phyloP scores from a whole-genome alignment of 1,139 yeast genomes.

The Tardiomyces digboiensis region DNA sequence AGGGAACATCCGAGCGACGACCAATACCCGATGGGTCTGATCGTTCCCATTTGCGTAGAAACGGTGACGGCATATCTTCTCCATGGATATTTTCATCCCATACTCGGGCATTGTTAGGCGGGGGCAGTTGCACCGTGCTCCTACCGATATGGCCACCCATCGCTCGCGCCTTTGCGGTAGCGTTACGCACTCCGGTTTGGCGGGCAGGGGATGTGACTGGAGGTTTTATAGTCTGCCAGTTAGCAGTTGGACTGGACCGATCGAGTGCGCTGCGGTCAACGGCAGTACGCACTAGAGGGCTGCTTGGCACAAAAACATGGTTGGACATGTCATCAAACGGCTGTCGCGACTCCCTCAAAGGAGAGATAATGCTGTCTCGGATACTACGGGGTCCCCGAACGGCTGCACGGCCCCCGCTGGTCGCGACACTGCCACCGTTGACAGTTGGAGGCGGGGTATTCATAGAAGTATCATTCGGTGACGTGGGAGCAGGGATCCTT shows the following conservation, averaged over 20 bases:
- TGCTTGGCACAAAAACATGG: background rate
- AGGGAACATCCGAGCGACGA: background rate
- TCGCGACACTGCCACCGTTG: slow-evolving; percentile 9
- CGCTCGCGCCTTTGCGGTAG: background rate
- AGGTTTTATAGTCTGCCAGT: background rate
- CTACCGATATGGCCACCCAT: background rate
- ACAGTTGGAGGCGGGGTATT: slow-evolving; percentile 1
- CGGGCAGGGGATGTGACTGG: background rate
- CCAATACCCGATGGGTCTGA: slow-evolving; percentile 13
- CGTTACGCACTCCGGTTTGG: background rate
- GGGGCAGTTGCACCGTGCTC: background rate
- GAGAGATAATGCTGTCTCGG: slow-evolving; percentile 14
- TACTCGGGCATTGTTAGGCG: background rate
- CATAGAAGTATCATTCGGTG: slow-evolving; percentile 2
- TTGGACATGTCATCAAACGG: background rate
- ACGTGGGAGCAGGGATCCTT: background rate
- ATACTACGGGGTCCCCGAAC: slow-evolving; percentile 19
- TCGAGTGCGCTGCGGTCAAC: background rate
- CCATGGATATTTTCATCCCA: slow-evolving; percentile 19
- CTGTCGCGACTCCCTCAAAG: slow-evolving; percentile 8
- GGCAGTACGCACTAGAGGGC: background rate
- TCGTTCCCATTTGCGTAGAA: slow-evolving; percentile 13
- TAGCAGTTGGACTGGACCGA: background rate
- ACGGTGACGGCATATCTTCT: slow-evolving; percentile 24
- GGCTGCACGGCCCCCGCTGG: slow-evolving; percentile 9